Conservation (phyloP, 495 filamentous ascomycete genomes). For the Daldinia childiae region DNA sequence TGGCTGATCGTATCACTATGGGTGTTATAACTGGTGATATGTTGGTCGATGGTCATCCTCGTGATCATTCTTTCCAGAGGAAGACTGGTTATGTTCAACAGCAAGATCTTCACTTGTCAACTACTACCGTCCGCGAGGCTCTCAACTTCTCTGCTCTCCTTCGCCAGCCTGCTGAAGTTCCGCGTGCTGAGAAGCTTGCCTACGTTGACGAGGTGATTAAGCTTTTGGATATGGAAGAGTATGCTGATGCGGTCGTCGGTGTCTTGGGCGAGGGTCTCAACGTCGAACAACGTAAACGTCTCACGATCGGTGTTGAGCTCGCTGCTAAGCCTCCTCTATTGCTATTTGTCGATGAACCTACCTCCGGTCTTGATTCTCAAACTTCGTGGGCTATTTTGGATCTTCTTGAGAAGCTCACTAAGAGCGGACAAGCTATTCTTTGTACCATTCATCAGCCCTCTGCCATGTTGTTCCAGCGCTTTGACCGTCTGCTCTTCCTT, state of each 20-base stretch:
- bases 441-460: conserved; percentile 96
- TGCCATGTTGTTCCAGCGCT: conserved; percentile 88
- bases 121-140: conserved; percentile 86
- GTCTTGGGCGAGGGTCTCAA: conserved; percentile 90
- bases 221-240: conserved; percentile 87
- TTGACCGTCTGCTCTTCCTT: conserved; percentile 87
- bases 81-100: conserved; percentile 97
- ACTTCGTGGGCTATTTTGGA: conserved; percentile 86
- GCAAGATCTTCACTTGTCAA: conserved; percentile 90
- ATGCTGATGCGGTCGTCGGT: conserved; percentile 87
- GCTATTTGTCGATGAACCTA: conserved; percentile 91
- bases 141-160: conserved; percentile 84
- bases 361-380: conserved; percentile 84
- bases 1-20: conserved; percentile 83
- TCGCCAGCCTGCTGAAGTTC: conserved; percentile 77
- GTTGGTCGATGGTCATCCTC: conserved; percentile 79
- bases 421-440: conserved; percentile 85
- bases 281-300: conserved; percentile 87
- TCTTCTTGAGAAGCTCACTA: conserved; percentile 81
- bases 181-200: conserved; percentile 77
- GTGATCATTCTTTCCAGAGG: conserved; percentile 85
- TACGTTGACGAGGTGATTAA: conserved; percentile 94
- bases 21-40: conserved; percentile 88
- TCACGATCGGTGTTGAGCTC: conserved; percentile 92
- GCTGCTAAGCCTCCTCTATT: conserved; percentile 90